Conservation (phyloP, 306 rosid genomes). For the Astragalus glycyphyllos region DNA sequence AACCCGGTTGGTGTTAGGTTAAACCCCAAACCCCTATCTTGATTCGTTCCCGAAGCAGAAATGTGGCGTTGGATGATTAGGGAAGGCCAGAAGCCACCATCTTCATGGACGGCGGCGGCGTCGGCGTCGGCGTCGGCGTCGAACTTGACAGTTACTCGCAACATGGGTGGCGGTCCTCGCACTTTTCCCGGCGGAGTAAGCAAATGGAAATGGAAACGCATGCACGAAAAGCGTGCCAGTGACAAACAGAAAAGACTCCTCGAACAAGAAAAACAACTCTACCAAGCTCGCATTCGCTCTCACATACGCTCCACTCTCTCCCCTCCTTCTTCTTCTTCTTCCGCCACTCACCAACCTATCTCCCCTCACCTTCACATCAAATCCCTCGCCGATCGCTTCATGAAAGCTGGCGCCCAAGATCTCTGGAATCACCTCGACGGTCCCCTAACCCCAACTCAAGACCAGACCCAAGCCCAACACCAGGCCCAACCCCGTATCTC, state of each 20-base stretch:
- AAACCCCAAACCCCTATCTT: background rate
- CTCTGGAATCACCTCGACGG: constrained; percentile 86
- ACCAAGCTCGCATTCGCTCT: constrained; percentile 87
- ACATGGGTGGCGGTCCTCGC: constrained; percentile 96
- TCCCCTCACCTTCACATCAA: constrained; percentile 68
- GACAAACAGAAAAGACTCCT: constrained; percentile 75
- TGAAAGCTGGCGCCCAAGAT: constrained; percentile 78
- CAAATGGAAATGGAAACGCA: constrained; percentile 99
- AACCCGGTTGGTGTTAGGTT: background rate
- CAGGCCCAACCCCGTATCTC: background rate
- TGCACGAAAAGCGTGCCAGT: constrained; percentile 89
- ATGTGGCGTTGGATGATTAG: constrained; percentile 61
- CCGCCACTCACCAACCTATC: constrained; percentile 59
- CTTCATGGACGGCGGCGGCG: constrained; percentile 62
- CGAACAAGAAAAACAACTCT: constrained; percentile 83
- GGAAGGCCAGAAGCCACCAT: constrained; percentile 47
- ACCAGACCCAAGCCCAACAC: background rate
- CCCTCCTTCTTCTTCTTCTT: constrained; percentile 45
- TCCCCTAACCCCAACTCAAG: constrained; percentile 46
- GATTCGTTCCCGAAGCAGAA: background rate
- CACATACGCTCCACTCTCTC: constrained; percentile 71
- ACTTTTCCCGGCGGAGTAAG: constrained; percentile 87
- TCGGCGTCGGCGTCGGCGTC: constrained; percentile 49
- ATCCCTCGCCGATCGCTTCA: constrained; percentile 80
- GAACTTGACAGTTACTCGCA: constrained; percentile 48